Conservation (phyloP, 495 filamentous ascomycete genomes). For the Cercophora sp. region DNA sequence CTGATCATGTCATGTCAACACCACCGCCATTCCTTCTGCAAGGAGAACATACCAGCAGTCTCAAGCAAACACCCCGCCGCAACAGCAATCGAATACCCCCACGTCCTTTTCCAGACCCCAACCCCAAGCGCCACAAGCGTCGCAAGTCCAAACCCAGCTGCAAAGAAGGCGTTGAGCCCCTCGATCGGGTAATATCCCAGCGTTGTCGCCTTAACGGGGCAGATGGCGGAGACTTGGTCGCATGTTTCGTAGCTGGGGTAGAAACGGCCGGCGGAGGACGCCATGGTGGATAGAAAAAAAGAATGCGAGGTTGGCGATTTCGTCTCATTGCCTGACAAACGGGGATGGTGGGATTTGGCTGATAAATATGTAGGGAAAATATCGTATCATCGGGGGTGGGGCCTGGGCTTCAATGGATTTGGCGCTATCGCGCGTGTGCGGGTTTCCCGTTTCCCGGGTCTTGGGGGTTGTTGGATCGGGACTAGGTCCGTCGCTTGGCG, state of each 20-base stretch:
- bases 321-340: too few species aligned
- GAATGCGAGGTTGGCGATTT: too few species aligned
- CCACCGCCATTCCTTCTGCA: too few species aligned
- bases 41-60: constrained; percentile 29
- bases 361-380: too few species aligned
- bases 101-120: constrained; percentile 60
- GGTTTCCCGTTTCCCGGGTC: too few species aligned
- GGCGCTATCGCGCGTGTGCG: too few species aligned
- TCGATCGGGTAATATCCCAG: constrained; percentile 66
- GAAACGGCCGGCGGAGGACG: constrained; percentile 10
- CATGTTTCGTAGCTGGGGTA: constrained; percentile 40
- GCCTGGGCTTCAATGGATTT: too few species aligned
- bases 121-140: constrained; percentile 43
- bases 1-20: too few species aligned
- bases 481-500: too few species aligned
- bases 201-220: constrained; percentile 57
- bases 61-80: constrained; percentile 42
- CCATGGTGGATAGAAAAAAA: not conserved
- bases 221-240: constrained; percentile 42
- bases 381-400: too few species aligned
- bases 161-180: constrained; percentile 59
- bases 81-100: constrained; percentile 55
- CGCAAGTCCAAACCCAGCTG: constrained; percentile 51
- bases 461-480: too few species aligned
- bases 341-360: too few species aligned